These are phyloP conservation scores for Fusarium heterosporum DNA, from an alignment of 2,329 filamentous ascomycete genomes.

Conservation along the genomic window DNA sequence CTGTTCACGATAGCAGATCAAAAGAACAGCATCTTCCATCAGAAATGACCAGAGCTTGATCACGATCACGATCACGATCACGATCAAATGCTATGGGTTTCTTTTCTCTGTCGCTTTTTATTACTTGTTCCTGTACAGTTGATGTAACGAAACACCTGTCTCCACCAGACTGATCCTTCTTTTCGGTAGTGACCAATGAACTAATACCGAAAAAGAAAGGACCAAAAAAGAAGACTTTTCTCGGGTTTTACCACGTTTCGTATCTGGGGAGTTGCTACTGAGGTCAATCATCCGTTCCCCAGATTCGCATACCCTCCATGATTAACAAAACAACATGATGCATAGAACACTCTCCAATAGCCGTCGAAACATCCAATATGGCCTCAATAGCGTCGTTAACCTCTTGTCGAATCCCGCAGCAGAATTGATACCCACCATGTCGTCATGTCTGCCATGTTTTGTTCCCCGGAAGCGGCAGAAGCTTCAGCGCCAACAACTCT, in stretches of 20 bases:
- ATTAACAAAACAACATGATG: constrained; percentile 6
- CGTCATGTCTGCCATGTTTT: constrained; percentile 26
- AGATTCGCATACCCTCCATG: constrained; percentile 29
- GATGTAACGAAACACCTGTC: constrained; percentile 13
- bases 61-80: constrained; percentile 7
- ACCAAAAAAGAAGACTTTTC: constrained; percentile 26
- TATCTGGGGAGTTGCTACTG: background rate
- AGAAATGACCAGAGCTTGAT: constrained; percentile 16
- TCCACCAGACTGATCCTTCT: constrained; percentile 35
- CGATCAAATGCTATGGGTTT: constrained; percentile 17
- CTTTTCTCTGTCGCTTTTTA: background rate
- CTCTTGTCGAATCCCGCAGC: constrained; percentile 9
- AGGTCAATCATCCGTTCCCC: constrained; percentile 15
- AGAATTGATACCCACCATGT: constrained; percentile 24
- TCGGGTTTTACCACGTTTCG: constrained; percentile 28
- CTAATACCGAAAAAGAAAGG: constrained; percentile 28
- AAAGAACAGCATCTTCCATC: background rate
- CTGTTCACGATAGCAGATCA: background rate
- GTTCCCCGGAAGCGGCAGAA: constrained; percentile 37
- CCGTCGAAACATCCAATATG: constrained; percentile 8
- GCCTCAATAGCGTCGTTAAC: constrained; percentile 5
- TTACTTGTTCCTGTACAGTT: constrained; percentile 6
- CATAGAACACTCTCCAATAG: constrained; percentile 9
- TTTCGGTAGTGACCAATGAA: constrained; percentile 27
- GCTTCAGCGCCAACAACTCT: constrained; percentile 34